These are phyloP conservation scores for Monilinia fructicola DNA, from an alignment of 2,329 filamentous ascomycete genomes.

Conservation along the genomic window DNA sequence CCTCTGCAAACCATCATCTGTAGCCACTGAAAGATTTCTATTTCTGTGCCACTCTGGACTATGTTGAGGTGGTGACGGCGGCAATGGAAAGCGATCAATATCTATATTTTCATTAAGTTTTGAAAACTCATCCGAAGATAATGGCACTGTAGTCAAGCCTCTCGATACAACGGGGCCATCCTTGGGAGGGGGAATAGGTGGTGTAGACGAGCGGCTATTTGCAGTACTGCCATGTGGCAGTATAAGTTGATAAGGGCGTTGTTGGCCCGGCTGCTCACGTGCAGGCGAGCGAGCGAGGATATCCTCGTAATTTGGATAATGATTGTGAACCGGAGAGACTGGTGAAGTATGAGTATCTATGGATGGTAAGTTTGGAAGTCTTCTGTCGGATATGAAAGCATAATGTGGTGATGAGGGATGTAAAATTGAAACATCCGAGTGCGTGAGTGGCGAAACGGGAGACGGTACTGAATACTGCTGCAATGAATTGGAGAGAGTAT, in stretches of 20 bases:
- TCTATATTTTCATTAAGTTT: conserved; percentile 7
- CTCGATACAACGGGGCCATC: background rate
- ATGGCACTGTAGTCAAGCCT: background rate
- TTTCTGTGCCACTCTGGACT: background rate
- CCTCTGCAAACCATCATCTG: conserved; percentile 1
- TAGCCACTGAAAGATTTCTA: background rate
- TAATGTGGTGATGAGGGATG: conserved; percentile 2
- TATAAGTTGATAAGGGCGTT: conserved; percentile 38
- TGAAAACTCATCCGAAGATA: background rate
- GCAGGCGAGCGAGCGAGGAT: conserved; percentile 39
- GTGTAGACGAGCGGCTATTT: conserved; percentile 24
- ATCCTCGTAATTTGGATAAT: conserved; percentile 35
- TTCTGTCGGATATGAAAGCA: background rate
- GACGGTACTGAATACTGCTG: conserved; percentile 20
- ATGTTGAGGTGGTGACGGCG: conserved; percentile 3
- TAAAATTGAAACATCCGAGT: background rate
- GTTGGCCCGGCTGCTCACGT: conserved; percentile 33
- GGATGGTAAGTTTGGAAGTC: background rate
- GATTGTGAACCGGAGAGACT: conserved; percentile 19
- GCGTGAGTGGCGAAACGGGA: conserved; percentile 9
- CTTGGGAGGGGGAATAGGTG: conserved; percentile 30
- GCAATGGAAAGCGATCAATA: conserved; percentile 18
- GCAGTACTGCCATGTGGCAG: conserved; percentile 33
- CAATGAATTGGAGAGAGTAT: conserved; percentile 24
- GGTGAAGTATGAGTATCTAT: background rate